phyloP scores from a whole-genome alignment of 2,329 filamentous ascomycete species.

The Penicillium paneum region DNA sequence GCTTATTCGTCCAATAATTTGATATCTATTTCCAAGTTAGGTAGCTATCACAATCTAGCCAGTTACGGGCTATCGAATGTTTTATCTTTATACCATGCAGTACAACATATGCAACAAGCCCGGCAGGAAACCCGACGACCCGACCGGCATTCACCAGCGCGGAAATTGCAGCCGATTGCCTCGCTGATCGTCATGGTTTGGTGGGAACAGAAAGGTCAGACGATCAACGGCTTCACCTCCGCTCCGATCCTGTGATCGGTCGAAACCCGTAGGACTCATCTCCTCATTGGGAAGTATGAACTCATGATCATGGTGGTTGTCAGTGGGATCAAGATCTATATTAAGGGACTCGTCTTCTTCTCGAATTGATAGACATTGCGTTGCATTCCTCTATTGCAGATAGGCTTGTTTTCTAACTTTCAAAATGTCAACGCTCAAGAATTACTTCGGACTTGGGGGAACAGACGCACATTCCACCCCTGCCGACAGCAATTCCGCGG shows the following conservation, averaged over 20 bases:
- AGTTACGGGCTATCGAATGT: too few relatives aligned
- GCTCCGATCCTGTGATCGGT: slow-evolving; percentile 21
- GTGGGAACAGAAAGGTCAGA: background rate
- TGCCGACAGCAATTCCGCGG: slow-evolving; percentile 22
- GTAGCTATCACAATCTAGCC: background rate
- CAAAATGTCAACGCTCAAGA: slow-evolving; percentile 7
- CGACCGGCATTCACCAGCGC: slow-evolving; percentile 6
- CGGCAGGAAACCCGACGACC: background rate
- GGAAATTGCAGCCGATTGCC: background rate
- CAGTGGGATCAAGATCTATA: background rate
- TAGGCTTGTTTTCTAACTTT: background rate
- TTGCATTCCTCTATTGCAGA: background rate
- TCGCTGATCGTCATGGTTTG: background rate
- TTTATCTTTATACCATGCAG: background rate
- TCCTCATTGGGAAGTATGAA: background rate
- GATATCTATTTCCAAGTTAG: background rate
- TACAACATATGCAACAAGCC: too few relatives aligned
- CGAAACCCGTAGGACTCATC: background rate
- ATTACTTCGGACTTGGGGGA: background rate
- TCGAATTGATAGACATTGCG: background rate
- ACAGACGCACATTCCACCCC: background rate
- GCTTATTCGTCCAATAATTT: background rate
- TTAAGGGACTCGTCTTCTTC: background rate
- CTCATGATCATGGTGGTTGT: background rate
- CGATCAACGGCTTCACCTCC: slow-evolving; percentile 6